Evolutionary conservation across 148 eudicot species (phyloP).

Genomic region (Pharnaceum exiguum): DNA sequence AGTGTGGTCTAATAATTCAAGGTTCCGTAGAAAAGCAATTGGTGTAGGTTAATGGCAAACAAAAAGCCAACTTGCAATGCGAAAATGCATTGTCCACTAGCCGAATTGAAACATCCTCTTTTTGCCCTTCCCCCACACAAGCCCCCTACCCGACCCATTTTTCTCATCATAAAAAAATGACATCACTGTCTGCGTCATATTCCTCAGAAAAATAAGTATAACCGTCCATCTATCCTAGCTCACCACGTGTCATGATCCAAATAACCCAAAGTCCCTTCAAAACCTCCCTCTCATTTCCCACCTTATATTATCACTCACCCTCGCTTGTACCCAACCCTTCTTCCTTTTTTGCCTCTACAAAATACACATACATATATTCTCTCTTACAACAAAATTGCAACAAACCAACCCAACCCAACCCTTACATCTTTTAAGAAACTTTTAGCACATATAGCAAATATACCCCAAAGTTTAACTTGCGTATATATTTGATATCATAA

Average conservation of each 20-base stretch:
- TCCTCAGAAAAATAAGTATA: conserved; percentile 1
- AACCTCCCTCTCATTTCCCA: neutral
- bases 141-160: conserved; percentile 1
- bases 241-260: conserved; percentile 28
- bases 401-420: no score
- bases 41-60: conserved; percentile 36
- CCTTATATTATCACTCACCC: conserved; percentile 22
- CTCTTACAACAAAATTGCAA: no score
- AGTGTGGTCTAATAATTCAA: neutral
- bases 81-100: conserved; percentile 25
- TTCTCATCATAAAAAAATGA: neutral
- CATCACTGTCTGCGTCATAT: conserved; percentile 27
- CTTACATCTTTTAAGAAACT: no score
- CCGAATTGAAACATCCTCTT: conserved; percentile 13
- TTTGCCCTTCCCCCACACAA: neutral
- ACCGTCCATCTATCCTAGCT: neutral
- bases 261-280: neutral
- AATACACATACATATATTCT: no score
- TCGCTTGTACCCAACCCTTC: conserved; percentile 14
- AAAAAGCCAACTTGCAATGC: conserved; percentile 24
- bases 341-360: neutral
- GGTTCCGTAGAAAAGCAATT: conserved; percentile 17
- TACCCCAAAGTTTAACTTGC: no score
- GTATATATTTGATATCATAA: no score
- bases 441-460: no score